These are phyloP conservation scores for Vicia villosa DNA, from an alignment of 306 rosid species.

Conservation along the genomic window DNA sequence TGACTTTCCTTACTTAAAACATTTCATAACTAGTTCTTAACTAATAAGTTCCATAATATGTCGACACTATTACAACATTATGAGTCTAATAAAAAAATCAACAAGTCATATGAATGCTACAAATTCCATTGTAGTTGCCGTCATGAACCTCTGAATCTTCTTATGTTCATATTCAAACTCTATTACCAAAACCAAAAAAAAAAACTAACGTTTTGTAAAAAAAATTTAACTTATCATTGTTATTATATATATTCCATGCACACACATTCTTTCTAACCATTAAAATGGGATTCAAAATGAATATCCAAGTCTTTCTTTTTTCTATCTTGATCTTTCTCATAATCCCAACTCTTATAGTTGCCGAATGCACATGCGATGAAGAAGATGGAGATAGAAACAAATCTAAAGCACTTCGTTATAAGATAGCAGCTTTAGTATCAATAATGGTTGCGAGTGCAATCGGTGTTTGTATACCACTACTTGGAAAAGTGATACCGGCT, in stretches of 20 bases:
- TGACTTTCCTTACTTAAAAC: neutral
- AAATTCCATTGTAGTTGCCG: neutral
- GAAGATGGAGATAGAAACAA: constrained; percentile 18
- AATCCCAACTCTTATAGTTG: constrained; percentile 12
- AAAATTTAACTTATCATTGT: no score
- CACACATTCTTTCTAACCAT: neutral
- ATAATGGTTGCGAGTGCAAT: constrained; percentile 58
- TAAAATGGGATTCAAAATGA: neutral
- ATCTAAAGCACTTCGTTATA: constrained; percentile 47
- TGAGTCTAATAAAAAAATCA: neutral
- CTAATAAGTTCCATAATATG: neutral
- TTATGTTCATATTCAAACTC: neutral
- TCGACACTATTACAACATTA: neutral
- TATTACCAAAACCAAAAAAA: no score
- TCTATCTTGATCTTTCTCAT: neutral
- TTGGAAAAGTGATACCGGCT: constrained; percentile 61
- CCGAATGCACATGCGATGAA: constrained; percentile 38
- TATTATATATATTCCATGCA: neutral
- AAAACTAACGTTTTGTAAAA: no score
- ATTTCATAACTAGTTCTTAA: neutral
- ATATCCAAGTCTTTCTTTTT: neutral
- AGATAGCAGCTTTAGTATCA: constrained; percentile 53
- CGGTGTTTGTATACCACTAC: constrained; percentile 63
- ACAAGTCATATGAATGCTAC: neutral
- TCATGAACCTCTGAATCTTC: neutral